Base-by-base conservation (phyloP, 2,329 filamentous ascomycete genomes). In the Penicillium sp. region DNA sequence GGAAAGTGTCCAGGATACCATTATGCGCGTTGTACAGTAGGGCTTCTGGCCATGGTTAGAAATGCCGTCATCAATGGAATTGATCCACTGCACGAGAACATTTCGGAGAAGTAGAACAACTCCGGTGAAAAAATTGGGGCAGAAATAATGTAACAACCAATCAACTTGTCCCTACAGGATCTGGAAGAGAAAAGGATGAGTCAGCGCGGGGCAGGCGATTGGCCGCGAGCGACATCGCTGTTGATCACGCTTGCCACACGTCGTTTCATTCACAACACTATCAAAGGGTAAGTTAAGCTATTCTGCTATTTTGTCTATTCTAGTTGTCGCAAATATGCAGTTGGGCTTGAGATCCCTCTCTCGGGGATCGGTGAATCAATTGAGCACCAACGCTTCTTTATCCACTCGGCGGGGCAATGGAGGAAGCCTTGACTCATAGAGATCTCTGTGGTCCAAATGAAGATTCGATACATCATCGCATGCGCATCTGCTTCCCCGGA, bases 211-310 rank as follows among this genome's bases (percentile, higher is more conserved):
- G 58, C 53, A 41, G 49, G 54, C 48, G 41, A 47, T 47, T 47
- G 46, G 49, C 42, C 38, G 47, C 39, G 16, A 42, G 66, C 66
- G 69, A 70, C 65, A 70, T 70, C 69, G 67, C 68, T 61, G 53
- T 52, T 52, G 42, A 29, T 31, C 36, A 26, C 18, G 45, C 47
- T 50, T 47, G 49, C 49, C 49, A 54, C 48, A 36, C 39, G 44
- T 31, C 39, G 28, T 52, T 21, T 54, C 28, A 45, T 34, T 52
- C 42, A 42, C 51, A 50, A 47, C 42, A 12, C 36, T 34, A 28
- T 44, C 34, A 41, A 41, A 52, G 36, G 54, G 54, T 57, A 44
- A 52, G 54, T 57, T 15, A 15, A 16, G 38, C 9, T 45, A 36
- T 60, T 21, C 29, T 21, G 42, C 9, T 45, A 36, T 60, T 21